Evolutionary conservation across 208 protist species (phyloP), one percentile per base, ranked within the genome.

Genomic region (Endotrypanum monterogeii): DNA sequence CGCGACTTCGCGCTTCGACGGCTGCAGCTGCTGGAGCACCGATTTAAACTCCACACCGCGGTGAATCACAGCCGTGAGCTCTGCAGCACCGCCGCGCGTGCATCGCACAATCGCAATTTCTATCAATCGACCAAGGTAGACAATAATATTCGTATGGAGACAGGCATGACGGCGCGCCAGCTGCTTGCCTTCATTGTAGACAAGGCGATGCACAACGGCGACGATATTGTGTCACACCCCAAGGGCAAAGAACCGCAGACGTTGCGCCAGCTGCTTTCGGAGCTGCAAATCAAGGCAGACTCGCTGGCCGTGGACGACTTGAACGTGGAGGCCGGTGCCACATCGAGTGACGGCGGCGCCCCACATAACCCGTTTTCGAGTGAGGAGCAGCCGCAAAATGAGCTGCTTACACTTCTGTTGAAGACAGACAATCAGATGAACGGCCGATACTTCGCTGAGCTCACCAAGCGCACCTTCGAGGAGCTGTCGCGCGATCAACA

Each of bases 391-490:
- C 91, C 94, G n/a, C 83, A 95, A 52, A 91, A 92, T 51, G 87
- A 93, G 68, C 86, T 99, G 23, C 87, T 98, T 39, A 97, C 97
- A 54, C 92, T 99, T 51, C 98, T 99, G 78, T 89, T 99, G 51
- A 99, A 99, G 81, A 99, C 98, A 1, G 96, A 99, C 82, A 99
- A 99, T 84, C 77, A 98, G 32, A 98, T 99, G 87, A 94, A 98
- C 56, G 97, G 98, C 4, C 91, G 96, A 57, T 99, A 99, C 88
- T 98, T 99, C 61, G 99, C 97, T 20, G 97, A 99, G 79, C 77
- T 99, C 20, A 98, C 90, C 11, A 94, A 98, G 79, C 90, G 98
- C 69, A 91, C 98, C 28, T 99, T 99, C 80, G 87, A 94, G 35
- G 97, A 99, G 74, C 85, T 99, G 23, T 92, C 98, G 50, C 89